Evolutionary conservation across 2,329 filamentous ascomycete species (phyloP).

Genomic region (Talaromyces atroroseus): DNA sequence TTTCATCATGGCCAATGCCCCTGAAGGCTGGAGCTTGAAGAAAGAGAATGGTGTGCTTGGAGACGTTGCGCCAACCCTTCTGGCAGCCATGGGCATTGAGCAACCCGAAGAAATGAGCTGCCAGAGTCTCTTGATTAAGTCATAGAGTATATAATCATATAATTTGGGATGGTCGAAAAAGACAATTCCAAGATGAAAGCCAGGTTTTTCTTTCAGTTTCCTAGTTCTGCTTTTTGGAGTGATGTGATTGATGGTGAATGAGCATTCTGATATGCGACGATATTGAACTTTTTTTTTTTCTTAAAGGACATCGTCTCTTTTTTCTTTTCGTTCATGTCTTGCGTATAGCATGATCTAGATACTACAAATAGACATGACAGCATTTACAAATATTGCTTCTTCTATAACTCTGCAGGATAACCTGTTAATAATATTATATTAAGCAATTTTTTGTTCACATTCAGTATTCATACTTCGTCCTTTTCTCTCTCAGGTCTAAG

Average conservation of each 20-base stretch:
- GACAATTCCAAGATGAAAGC: not conserved
- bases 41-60: constrained; percentile 85
- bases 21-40: constrained; percentile 79
- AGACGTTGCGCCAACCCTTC: constrained; percentile 91
- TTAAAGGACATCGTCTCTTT: not conserved
- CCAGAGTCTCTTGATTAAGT: constrained; percentile 72
- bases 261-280: not conserved
- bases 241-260: not conserved
- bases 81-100: constrained; percentile 83
- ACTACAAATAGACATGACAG: not conserved
- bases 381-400: not conserved
- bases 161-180: not conserved
- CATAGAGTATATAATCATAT: constrained; percentile 21
- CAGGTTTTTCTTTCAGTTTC: too few relatives aligned
- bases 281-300: not conserved
- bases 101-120: constrained; percentile 93
- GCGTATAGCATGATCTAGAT: not conserved
- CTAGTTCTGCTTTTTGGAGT: not conserved
- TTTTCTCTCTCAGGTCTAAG: constrained; percentile 20
- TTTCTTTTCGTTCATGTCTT: not conserved
- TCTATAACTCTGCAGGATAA: not conserved
- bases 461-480: constrained; percentile 9
- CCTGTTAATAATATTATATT: not conserved
- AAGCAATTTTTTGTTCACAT: not conserved
- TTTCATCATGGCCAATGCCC: constrained; percentile 96